These are phyloP conservation scores for Trichoderma pleuroti DNA, from an alignment of 2,329 filamentous ascomycete species.

Conservation along the genomic window DNA sequence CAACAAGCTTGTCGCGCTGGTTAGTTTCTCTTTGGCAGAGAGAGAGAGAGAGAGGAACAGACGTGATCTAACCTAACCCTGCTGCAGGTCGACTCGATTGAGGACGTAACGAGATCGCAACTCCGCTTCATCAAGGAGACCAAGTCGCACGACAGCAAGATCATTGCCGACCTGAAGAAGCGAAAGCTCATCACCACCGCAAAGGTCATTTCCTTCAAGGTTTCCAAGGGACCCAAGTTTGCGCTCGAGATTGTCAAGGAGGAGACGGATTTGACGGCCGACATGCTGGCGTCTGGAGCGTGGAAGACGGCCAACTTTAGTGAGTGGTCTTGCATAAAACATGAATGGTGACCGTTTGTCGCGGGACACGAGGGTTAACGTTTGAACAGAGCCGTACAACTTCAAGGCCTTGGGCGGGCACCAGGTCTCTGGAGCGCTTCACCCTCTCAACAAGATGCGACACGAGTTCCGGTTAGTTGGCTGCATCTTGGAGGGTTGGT, in stretches of 20 bases:
- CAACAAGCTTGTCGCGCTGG: conserved; percentile 52
- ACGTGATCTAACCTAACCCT: neutral
- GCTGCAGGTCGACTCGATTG: conserved; percentile 63
- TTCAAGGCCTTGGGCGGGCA: conserved; percentile 69
- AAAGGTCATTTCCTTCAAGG: conserved; percentile 81
- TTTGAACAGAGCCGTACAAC: conserved; percentile 54
- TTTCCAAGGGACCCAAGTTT: conserved; percentile 83
- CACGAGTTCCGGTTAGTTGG: conserved; percentile 69
- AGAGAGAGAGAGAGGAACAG: too few relatives aligned
- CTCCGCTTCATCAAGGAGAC: conserved; percentile 70
- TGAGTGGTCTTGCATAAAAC: conserved; percentile 39
- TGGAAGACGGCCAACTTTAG: conserved; percentile 92
- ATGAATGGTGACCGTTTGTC: neutral
- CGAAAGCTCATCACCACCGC: conserved; percentile 81
- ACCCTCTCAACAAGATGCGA: conserved; percentile 87
- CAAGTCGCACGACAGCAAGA: conserved; percentile 70
- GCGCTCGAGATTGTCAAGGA: conserved; percentile 85
- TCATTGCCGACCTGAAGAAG: conserved; percentile 80
- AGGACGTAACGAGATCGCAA: conserved; percentile 74
- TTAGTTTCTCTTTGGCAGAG: conserved; percentile 31
- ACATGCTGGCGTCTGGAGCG: conserved; percentile 82
- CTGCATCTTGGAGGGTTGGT: accelerated
- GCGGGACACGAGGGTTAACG: neutral
- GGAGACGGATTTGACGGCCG: conserved; percentile 89
- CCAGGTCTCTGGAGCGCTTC: conserved; percentile 59